These are phyloP conservation scores for Trichocladium antarcticum DNA, from an alignment of 495 filamentous ascomycete species.

Conservation along the genomic window DNA sequence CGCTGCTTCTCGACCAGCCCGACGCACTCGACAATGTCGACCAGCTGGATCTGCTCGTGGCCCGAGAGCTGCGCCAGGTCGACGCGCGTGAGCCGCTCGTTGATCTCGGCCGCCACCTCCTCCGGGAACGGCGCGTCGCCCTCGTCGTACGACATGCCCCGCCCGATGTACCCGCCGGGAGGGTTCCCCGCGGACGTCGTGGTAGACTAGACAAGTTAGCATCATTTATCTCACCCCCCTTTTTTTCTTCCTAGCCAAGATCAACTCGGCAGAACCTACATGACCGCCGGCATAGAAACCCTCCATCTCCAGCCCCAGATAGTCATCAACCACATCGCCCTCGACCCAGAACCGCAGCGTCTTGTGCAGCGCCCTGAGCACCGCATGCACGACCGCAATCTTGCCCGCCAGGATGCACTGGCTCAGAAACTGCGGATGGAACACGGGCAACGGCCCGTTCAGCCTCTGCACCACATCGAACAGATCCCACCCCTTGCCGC, in stretches of 20 bases:
- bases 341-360: conserved; percentile 74
- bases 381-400: conserved; percentile 55
- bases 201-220: conserved; percentile 4
- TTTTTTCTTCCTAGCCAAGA: too few species aligned
- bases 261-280: too few species aligned
- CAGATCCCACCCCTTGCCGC: conserved; percentile 44
- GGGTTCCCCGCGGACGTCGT: conserved; percentile 15
- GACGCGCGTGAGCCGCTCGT: conserved; percentile 63
- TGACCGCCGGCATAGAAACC: conserved; percentile 50
- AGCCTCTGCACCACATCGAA: conserved; percentile 72
- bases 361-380: conserved; percentile 63
- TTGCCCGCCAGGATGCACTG: conserved; percentile 84
- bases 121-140: conserved; percentile 57
- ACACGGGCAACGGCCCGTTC: conserved; percentile 82
- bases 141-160: conserved; percentile 40
- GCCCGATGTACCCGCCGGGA: conserved; percentile 19
- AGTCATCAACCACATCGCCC: conserved; percentile 71
- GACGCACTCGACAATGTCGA: conserved; percentile 78
- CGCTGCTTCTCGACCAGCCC: conserved; percentile 81
- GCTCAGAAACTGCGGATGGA: conserved; percentile 84
- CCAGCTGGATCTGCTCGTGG: conserved; percentile 79
- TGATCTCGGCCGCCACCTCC: conserved; percentile 56
- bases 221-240: too few species aligned
- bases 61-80: conserved; percentile 74
- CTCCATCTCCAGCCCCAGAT: conserved; percentile 59